Evolutionary conservation across 2,329 filamentous ascomycete genomes (phyloP).

Genomic region (Trichothecium sympodiale): DNA sequence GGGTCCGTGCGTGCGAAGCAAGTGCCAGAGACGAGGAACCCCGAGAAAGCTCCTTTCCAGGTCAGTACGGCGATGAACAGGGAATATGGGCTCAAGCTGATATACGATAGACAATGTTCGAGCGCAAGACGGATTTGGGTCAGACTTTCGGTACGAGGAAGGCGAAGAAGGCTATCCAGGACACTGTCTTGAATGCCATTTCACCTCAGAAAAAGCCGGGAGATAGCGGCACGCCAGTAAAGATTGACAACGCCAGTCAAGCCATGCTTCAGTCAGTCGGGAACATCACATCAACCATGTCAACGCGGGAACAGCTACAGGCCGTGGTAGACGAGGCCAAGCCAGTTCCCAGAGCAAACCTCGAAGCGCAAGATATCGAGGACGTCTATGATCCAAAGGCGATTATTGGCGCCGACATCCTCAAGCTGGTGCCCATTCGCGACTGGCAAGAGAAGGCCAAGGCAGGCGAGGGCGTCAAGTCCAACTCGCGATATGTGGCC

Average conservation of each 20-base stretch:
- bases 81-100: conserved; percentile 11
- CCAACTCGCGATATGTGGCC: conserved; percentile 55
- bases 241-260: conserved; percentile 42
- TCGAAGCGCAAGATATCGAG: conserved; percentile 52
- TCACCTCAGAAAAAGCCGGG: conserved; percentile 24
- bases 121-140: conserved; percentile 58
- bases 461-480: conserved; percentile 42
- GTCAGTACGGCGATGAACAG: conserved; percentile 9
- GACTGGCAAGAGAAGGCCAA: conserved; percentile 64
- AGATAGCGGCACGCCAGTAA: conserved; percentile 27
- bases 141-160: conserved; percentile 79
- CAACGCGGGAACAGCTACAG: conserved; percentile 54
- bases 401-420: conserved; percentile 56
- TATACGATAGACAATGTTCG: conserved; percentile 38
- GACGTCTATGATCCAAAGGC: conserved; percentile 61
- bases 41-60: conserved; percentile 15
- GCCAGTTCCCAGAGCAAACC: conserved; percentile 61
- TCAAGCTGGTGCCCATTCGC: conserved; percentile 56
- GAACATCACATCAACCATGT: conserved; percentile 51
- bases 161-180: conserved; percentile 65
- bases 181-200: conserved; percentile 63
- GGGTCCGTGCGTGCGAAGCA: conserved; percentile 46
- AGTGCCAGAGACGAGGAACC: conserved; percentile 26
- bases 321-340: conserved; percentile 55
- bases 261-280: conserved; percentile 55